A percentile compares a stretch with the other conserved stretches of the same genome.
Conservation (phyloP, 225 moss, liverwort and hornwort genomes). For the Antitrichia curtipendula region DNA sequence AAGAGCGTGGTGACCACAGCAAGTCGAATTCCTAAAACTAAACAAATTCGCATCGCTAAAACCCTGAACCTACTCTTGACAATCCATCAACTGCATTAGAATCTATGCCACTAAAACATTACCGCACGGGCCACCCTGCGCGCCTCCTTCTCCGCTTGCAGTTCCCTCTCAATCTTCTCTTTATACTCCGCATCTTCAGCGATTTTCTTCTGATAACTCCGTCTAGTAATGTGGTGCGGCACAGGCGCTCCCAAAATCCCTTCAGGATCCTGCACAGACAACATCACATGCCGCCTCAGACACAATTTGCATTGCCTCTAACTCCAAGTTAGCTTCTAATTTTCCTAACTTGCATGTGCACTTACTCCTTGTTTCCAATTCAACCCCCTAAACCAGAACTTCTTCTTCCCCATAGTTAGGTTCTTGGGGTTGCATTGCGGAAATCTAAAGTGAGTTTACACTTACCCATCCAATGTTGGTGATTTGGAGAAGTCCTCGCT, state of each 20-base stretch:
- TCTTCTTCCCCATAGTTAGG: neutral
- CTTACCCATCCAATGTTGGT: constrained; percentile 46
- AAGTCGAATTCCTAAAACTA: neutral
- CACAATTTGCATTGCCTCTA: neutral
- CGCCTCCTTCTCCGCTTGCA: constrained; percentile 53
- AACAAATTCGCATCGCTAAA: neutral
- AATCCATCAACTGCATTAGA: neutral
- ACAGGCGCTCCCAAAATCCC: constrained; percentile 64
- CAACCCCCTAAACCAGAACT: neutral
- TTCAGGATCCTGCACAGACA: constrained; percentile 67
- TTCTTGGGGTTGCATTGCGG: neutral
- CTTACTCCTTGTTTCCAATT: neutral
- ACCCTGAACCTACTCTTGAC: too few species aligned
- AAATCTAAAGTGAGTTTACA: neutral
- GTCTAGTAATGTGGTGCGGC: constrained; percentile 61
- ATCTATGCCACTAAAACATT: neutral
- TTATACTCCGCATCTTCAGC: constrained; percentile 43
- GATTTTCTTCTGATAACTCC: constrained; percentile 44
- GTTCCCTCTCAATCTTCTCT: constrained; percentile 44
- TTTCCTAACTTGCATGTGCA: neutral
- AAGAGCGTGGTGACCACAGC: neutral
- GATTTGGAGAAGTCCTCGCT: constrained; percentile 28
- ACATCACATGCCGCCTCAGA: neutral
- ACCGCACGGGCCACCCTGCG: constrained; percentile 71
- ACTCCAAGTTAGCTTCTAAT: neutral